phyloP scores from a whole-genome alignment of 164 flowering plant genomes.

The Sedum album region DNA sequence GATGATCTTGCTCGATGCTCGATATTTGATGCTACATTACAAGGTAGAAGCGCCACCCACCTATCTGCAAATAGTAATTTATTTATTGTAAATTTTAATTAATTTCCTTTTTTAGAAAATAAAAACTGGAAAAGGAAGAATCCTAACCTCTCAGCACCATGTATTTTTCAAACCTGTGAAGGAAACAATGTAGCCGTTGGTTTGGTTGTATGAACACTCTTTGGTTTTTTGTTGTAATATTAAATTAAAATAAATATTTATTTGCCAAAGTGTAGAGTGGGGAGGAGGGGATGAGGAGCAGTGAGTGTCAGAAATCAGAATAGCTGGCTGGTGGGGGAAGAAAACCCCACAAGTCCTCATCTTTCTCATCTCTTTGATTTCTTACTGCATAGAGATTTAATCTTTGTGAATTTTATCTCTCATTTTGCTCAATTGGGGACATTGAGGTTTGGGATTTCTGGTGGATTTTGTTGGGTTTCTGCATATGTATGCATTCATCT shows the following conservation, averaged over 20 bases:
- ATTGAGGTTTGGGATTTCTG: not conserved
- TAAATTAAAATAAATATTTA: not conserved
- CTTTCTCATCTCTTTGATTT: not conserved
- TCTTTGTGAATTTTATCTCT: not conserved
- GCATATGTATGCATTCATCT: not conserved
- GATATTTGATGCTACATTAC: too few species aligned
- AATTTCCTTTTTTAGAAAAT: not conserved
- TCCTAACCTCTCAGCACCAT: not conserved
- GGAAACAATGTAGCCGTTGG: conserved; percentile 5
- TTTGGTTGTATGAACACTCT: too few species aligned
- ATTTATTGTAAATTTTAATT: not conserved
- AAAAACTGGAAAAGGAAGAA: not conserved
- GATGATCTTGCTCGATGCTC: too few species aligned
- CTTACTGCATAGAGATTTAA: conserved; percentile 1
- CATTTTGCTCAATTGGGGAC: not conserved
- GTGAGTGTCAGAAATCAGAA: conserved; percentile 32
- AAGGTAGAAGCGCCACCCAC: not conserved
- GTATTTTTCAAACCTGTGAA: not conserved
- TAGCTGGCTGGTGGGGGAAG: conserved; percentile 38
- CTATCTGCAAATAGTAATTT: not conserved
- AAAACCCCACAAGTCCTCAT: conserved; percentile 21
- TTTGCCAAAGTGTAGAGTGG: not conserved
- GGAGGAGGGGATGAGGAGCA: conserved; percentile 9
- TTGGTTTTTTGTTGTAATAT: not conserved
- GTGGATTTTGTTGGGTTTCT: conserved; percentile 1